These are phyloP conservation scores for Populus hybrid DNA, from an alignment of 441 rosid genomes.

Conservation along the genomic window DNA sequence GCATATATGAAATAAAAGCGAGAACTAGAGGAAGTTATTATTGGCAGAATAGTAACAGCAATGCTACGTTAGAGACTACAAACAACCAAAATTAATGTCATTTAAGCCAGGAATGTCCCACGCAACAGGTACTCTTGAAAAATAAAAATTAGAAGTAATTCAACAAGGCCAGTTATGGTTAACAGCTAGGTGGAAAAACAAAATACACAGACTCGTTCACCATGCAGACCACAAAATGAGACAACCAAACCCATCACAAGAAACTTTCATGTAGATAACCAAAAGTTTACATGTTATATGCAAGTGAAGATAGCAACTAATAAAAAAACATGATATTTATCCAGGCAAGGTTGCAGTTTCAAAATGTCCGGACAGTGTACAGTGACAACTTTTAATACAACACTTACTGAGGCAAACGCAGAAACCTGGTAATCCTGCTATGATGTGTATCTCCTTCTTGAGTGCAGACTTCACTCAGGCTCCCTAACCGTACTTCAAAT, in stretches of 20 bases:
- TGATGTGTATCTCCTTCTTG: constrained; percentile 81
- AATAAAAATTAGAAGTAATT: background rate
- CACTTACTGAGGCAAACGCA: constrained; percentile 86
- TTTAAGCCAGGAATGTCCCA: background rate
- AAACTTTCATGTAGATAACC: constrained; percentile 1
- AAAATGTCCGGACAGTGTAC: background rate
- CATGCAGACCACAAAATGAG: background rate
- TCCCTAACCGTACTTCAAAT: constrained; percentile 94
- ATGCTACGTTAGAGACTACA: too few relatives aligned
- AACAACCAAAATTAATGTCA: background rate
- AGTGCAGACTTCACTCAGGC: constrained; percentile 71
- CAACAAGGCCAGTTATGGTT: background rate
- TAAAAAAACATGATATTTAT: background rate
- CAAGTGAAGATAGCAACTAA: background rate
- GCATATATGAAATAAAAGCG: background rate
- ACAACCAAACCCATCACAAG: background rate
- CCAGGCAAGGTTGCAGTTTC: background rate
- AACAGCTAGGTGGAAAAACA: background rate
- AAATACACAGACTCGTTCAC: background rate
- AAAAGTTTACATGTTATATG: background rate
- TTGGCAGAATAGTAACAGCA: background rate
- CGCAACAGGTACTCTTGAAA: background rate
- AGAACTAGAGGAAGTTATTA: background rate
- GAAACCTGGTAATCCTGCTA: constrained; percentile 70
- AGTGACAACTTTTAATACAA: background rate